phyloP scores from a whole-genome alignment of 1,284 basidiomycete species.

The Microbotryomycetes sp. region DNA sequence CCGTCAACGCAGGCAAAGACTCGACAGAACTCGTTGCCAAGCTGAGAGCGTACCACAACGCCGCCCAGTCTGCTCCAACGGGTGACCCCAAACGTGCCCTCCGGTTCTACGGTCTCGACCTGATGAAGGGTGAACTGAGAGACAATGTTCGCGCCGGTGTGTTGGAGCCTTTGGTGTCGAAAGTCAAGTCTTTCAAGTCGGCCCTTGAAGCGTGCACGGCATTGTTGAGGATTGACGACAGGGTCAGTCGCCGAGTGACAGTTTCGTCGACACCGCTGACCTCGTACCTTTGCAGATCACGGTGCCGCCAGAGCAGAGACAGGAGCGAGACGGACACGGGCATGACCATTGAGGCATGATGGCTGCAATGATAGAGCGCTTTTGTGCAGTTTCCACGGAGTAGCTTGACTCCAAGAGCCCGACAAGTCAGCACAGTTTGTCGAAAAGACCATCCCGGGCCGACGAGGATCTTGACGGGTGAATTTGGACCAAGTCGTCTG shows the following conservation, averaged over 20 bases:
- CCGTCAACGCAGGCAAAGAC: constrained; percentile 98
- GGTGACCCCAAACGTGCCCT: constrained; percentile 94
- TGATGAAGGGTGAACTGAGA: constrained; percentile 86
- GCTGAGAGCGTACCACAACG: constrained; percentile 92
- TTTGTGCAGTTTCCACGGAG: no score
- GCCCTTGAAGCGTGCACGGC: constrained; percentile 96
- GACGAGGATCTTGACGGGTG: not conserved
- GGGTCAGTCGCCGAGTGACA: constrained; percentile 11
- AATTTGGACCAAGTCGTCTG: not conserved
- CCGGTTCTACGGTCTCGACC: constrained; percentile 88
- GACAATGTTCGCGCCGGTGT: constrained; percentile 93
- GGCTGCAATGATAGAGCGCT: not conserved
- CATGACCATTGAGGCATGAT: constrained; percentile 23
- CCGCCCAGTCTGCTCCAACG: constrained; percentile 75
- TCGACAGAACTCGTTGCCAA: constrained; percentile 97
- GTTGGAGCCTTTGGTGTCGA: constrained; percentile 93
- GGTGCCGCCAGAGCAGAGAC: constrained; percentile 29
- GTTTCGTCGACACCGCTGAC: not conserved
- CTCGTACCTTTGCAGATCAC: constrained; percentile 20
- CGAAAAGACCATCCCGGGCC: not conserved
- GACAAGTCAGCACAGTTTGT: not conserved
- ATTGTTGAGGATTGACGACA: constrained; percentile 81
- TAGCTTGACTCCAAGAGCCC: no score
- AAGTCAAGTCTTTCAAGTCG: constrained; percentile 89
- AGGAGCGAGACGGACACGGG: constrained; percentile 19